phyloP scores from a whole-genome alignment of 2,329 filamentous ascomycete species.

The Diaporthe longicolla region DNA sequence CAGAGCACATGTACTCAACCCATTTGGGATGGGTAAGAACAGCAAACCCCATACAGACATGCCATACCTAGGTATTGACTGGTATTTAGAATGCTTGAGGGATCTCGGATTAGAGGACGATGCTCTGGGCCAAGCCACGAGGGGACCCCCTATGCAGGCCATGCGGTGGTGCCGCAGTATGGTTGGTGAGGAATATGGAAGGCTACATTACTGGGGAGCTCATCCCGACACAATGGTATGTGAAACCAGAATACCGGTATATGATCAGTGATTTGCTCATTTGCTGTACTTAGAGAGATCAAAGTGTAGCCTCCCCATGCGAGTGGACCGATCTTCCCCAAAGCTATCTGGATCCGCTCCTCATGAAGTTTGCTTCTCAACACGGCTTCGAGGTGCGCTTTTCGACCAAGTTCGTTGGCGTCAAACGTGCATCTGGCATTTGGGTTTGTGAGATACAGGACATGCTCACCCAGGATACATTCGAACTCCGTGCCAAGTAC shows the following conservation, averaged over 20 bases:
- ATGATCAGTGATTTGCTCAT: not conserved
- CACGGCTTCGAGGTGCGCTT: slow-evolving; percentile 57
- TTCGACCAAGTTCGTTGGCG: slow-evolving; percentile 54
- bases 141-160: slow-evolving; percentile 52
- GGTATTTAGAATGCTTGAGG: slow-evolving; percentile 53
- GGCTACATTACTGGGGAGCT: slow-evolving; percentile 56
- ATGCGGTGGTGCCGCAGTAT: slow-evolving; percentile 56
- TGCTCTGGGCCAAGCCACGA: slow-evolving; percentile 48
- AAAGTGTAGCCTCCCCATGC: slow-evolving; percentile 54
- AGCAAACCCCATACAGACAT: too few species aligned
- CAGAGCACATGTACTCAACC: slow-evolving; percentile 38
- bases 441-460: slow-evolving; percentile 51
- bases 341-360: slow-evolving; percentile 59
- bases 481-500: slow-evolving; percentile 65
- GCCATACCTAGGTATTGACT: not conserved
- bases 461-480: slow-evolving; percentile 47
- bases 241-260: not conserved
- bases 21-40: slow-evolving; percentile 26
- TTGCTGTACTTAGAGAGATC: slow-evolving; percentile 45
- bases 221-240: slow-evolving; percentile 49
- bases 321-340: slow-evolving; percentile 51
- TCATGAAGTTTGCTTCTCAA: slow-evolving; percentile 55
- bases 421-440: slow-evolving; percentile 43
- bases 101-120: slow-evolving; percentile 55
- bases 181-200: slow-evolving; percentile 56